Conservation (phyloP, 192 early-diverging fungal genomes). For the Spizellomyces punctatus region DNA sequence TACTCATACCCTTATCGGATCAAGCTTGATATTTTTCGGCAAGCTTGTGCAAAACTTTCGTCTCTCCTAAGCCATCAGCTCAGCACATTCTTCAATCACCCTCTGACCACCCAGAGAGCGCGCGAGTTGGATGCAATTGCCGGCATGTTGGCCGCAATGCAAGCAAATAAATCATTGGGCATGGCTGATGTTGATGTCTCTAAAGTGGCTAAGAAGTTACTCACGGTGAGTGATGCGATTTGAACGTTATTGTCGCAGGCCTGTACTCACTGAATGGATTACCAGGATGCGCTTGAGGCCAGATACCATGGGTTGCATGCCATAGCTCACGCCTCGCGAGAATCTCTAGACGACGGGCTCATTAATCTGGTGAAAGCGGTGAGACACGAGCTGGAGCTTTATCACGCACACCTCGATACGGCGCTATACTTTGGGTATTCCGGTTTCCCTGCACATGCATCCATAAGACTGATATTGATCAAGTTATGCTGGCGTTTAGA, state of each 20-base stretch:
- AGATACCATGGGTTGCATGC: conserved; percentile 37
- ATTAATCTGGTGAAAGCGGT: conserved; percentile 11
- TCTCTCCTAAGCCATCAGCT: conserved; percentile 22
- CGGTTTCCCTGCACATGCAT: not conserved
- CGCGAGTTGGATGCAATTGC: conserved; percentile 9
- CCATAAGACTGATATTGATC: not conserved
- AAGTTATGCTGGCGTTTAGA: conserved; percentile 4
- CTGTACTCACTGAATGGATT: no score
- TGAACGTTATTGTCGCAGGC: no score
- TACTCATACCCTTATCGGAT: not conserved
- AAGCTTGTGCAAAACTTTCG: conserved; percentile 1
- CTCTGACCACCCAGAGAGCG: conserved; percentile 11
- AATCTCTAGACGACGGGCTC: conserved; percentile 15
- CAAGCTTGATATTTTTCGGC: conserved; percentile 24
- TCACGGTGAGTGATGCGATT: not conserved
- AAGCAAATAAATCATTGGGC: conserved; percentile 1
- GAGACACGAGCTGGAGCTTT: conserved; percentile 30
- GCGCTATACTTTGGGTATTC: conserved; percentile 21
- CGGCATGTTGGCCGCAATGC: conserved; percentile 3
- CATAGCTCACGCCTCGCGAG: conserved; percentile 24
- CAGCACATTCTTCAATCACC: conserved; percentile 37
- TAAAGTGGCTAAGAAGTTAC: conserved; percentile 1
- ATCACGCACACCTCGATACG: conserved; percentile 24
- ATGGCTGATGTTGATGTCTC: conserved; percentile 1
- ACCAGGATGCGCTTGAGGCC: conserved; percentile 21